Conservation (phyloP, 2,329 filamentous ascomycete genomes). For the Fusarium scirpi region DNA sequence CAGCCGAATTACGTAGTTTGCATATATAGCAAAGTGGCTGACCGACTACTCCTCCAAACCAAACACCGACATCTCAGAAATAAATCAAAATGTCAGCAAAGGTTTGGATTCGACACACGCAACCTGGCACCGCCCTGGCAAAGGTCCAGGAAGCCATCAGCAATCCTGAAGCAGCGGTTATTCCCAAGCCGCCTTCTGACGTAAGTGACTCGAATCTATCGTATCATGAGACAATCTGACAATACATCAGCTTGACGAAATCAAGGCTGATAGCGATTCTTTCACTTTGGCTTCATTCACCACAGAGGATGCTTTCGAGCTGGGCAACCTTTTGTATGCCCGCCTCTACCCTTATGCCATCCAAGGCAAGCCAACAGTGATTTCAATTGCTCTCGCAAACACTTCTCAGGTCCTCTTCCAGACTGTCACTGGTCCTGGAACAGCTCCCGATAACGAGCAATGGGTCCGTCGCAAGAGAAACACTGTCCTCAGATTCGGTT, state of each 20-base stretch:
- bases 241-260: conserved; percentile 42
- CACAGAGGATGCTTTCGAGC: conserved; percentile 71
- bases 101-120: conserved; percentile 30
- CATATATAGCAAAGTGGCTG: conserved; percentile 4
- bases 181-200: conserved; percentile 39
- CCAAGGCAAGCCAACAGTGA: conserved; percentile 61
- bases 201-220: conserved; percentile 12
- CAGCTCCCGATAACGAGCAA: conserved; percentile 76
- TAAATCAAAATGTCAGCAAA: conserved; percentile 28
- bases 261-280: conserved; percentile 55
- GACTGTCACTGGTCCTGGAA: conserved; percentile 72
- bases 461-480: conserved; percentile 79
- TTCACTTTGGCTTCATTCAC: conserved; percentile 68
- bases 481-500: conserved; percentile 77
- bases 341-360: conserved; percentile 66
- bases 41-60: neutral
- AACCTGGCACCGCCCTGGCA: conserved; percentile 27
- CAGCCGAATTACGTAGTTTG: conserved; percentile 22
- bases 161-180: conserved; percentile 21
- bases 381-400: conserved; percentile 73
- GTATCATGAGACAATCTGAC: conserved; percentile 6
- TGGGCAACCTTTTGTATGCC: conserved; percentile 73
- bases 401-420: conserved; percentile 76
- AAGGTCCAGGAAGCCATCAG: conserved; percentile 41
- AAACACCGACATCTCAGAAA: neutral